phyloP scores from a whole-genome alignment of 2,329 filamentous ascomycete genomes.

The Pseudogymnoascus pannorum region DNA sequence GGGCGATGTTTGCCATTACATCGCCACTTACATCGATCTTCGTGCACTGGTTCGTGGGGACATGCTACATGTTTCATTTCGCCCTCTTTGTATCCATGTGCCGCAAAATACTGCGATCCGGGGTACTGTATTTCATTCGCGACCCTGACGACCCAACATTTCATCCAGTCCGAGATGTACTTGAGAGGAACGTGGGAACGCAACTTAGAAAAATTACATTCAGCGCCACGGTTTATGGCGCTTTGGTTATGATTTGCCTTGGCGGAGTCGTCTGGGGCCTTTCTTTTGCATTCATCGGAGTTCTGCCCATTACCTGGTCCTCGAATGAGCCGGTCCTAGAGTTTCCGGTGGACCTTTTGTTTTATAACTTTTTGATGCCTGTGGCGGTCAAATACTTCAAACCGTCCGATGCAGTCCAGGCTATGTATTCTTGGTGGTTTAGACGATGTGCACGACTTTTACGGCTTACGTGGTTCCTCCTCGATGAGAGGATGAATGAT shows the following conservation, averaged over 20 bases:
- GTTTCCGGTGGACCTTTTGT: slow-evolving; percentile 87
- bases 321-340: slow-evolving; percentile 88
- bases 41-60: slow-evolving; percentile 97
- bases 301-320: slow-evolving; percentile 89
- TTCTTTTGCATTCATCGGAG: slow-evolving; percentile 54
- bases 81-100: slow-evolving; percentile 98
- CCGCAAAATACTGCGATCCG: slow-evolving; percentile 90
- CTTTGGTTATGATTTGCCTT: slow-evolving; percentile 83
- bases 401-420: slow-evolving; percentile 74
- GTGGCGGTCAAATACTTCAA: slow-evolving; percentile 76
- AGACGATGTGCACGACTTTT: slow-evolving; percentile 72
- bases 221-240: slow-evolving; percentile 91
- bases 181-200: slow-evolving; percentile 85
- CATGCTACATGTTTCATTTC: slow-evolving; percentile 99
- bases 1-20: slow-evolving; percentile 67
- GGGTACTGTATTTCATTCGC: slow-evolving; percentile 94
- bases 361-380: slow-evolving; percentile 96
- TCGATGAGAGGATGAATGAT: slow-evolving; percentile 71
- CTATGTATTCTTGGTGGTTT: slow-evolving; percentile 96
- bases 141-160: slow-evolving; percentile 98
- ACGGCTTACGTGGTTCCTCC: slow-evolving; percentile 85
- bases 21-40: slow-evolving; percentile 88
- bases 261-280: slow-evolving; percentile 96
- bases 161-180: slow-evolving; percentile 91
- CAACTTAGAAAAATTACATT: slow-evolving; percentile 95